Conservation (phyloP, 139 green algal genomes). For the Tetradesmus obliquus region DNA sequence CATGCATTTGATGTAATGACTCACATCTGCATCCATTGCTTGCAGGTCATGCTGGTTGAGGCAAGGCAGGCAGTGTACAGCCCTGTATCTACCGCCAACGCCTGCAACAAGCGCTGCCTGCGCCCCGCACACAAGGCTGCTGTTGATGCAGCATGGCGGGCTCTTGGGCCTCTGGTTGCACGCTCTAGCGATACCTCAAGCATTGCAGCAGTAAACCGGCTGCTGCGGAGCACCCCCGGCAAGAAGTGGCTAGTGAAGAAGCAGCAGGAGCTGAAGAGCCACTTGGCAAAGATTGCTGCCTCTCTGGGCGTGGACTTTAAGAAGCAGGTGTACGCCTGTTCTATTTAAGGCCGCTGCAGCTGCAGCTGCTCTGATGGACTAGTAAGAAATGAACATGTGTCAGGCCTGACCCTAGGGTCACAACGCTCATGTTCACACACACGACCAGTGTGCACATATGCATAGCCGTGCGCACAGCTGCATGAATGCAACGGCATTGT, state of each 20-base stretch:
- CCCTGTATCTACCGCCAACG: neutral
- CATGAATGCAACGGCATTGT: no score
- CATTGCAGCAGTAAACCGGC: neutral
- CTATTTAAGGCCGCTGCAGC: neutral
- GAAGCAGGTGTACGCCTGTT: neutral
- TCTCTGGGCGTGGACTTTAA: neutral
- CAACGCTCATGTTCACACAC: no score
- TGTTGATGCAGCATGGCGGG: neutral
- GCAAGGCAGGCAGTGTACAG: neutral
- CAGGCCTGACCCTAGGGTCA: no score
- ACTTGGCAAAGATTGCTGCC: neutral
- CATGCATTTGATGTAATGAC: no score
- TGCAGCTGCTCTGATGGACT: no score
- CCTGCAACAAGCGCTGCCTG: neutral
- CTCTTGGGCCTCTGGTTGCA: neutral
- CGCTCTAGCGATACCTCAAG: neutral
- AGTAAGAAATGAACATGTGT: no score
- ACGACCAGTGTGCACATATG: no score
- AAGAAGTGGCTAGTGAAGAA: neutral
- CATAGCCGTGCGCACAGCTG: no score
- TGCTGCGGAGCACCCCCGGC: neutral
- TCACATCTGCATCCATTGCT: neutral
- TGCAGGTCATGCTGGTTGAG: conserved; percentile 13
- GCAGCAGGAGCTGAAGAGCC: neutral
- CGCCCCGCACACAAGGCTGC: neutral